Percentiles rank a stretch among this genome's conserved stretches.
Conservation (phyloP, 83 land plant genomes). For the Picea abies region DNA sequence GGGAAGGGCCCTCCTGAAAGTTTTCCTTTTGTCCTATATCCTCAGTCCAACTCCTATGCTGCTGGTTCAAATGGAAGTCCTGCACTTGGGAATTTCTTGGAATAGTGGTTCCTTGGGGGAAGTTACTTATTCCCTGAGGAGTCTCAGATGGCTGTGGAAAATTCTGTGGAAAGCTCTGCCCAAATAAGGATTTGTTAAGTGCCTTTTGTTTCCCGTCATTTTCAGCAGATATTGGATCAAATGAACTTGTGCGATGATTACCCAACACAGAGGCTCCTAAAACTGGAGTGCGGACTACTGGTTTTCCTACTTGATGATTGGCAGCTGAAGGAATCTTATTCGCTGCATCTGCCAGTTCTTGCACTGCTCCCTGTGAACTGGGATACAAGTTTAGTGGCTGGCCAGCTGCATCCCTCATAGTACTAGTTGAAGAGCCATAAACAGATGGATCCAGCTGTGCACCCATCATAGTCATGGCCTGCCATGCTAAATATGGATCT, state of each 20-base stretch:
- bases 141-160: conserved; percentile 16
- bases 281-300: conserved; percentile 21
- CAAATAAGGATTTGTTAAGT: conserved; percentile 16
- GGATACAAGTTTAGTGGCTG: conserved; percentile 21
- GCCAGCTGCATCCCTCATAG: conserved; percentile 25
- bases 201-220: conserved; percentile 18
- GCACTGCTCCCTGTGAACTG: conserved; percentile 19
- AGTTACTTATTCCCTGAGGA: conserved; percentile 19
- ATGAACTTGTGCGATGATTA: conserved; percentile 26
- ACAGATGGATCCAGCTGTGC: conserved; percentile 49
- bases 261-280: conserved; percentile 26
- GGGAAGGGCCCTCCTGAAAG: conserved; percentile 26
- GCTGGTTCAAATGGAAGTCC: conserved; percentile 37
- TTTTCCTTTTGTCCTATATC: conserved; percentile 26
- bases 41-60: conserved; percentile 25
- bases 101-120: conserved; percentile 21
- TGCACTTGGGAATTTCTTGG: conserved; percentile 22
- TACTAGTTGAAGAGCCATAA: conserved; percentile 44
- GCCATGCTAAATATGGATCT: conserved; percentile 32
- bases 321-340: conserved; percentile 11
- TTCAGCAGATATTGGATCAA: conserved; percentile 18
- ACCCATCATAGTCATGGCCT: conserved; percentile 41
- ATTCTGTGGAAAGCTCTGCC: conserved; percentile 36
- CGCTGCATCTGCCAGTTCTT: conserved; percentile 5
- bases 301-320: conserved; percentile 19